Percentiles rank a stretch among this genome's conserved stretches.
Conservation (phyloP, 1,284 basidiomycete genomes). For the Cystobasidium pallidum region DNA sequence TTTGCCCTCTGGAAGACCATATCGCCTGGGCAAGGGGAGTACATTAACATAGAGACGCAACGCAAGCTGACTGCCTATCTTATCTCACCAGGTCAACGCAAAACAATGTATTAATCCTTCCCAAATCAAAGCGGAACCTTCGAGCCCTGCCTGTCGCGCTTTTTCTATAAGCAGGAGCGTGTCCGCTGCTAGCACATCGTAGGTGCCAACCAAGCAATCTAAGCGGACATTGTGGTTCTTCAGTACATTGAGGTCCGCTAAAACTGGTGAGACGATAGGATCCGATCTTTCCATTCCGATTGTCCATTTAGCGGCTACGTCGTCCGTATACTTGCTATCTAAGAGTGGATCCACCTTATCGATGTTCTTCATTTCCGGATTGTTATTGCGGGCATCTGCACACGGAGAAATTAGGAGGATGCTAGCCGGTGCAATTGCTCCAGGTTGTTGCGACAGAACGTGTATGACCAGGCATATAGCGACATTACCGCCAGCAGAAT, state of each 20-base stretch:
- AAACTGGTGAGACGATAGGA: constrained; percentile 31
- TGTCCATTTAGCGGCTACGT: constrained; percentile 28
- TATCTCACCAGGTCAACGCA: constrained; percentile 13
- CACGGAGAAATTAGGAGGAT: constrained; percentile 35
- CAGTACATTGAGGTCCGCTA: constrained; percentile 5
- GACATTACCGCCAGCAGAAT: constrained; percentile 39
- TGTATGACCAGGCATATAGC: constrained; percentile 22
- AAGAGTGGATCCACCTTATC: constrained; percentile 25
- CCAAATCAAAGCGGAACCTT: constrained; percentile 27
- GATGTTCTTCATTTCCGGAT: constrained; percentile 25
- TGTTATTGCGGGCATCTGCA: constrained; percentile 24
- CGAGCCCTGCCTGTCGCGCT: not conserved
- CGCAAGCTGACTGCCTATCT: not conserved
- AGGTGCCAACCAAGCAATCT: constrained; percentile 36
- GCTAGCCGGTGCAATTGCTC: constrained; percentile 1
- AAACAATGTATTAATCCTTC: constrained; percentile 38
- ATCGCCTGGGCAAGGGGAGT: constrained; percentile 23
- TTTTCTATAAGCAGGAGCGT: constrained; percentile 33
- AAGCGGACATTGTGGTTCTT: constrained; percentile 1
- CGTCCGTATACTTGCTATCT: constrained; percentile 22
- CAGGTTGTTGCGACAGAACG: not conserved
- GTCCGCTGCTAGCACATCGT: constrained; percentile 31
- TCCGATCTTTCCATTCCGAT: constrained; percentile 25
- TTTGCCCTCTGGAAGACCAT: constrained; percentile 20
- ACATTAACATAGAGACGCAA: too few relatives aligned